These are phyloP conservation scores for Lycium barbarum DNA, from an alignment of 257 asterid genomes.

Conservation along the genomic window DNA sequence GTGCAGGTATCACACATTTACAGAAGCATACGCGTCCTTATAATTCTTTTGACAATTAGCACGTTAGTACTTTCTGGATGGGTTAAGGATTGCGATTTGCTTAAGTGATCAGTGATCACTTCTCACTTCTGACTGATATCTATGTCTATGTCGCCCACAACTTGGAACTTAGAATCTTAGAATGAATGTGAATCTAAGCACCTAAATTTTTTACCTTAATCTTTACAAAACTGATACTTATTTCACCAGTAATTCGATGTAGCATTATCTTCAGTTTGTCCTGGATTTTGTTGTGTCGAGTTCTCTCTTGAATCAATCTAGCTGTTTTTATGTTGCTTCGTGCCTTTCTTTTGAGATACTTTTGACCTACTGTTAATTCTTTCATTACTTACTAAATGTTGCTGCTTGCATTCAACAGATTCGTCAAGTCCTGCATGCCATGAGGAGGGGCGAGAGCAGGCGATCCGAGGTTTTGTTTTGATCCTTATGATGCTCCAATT, in stretches of 20 bases:
- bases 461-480: conserved; percentile 72
- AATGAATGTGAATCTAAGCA: neutral
- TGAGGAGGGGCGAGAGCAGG: conserved; percentile 69
- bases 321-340: neutral
- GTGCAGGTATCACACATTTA: neutral
- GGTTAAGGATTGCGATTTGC: conserved; percentile 8
- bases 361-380: neutral
- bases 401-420: conserved; percentile 54
- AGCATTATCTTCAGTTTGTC: neutral
- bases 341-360: neutral
- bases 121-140: neutral
- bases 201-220: neutral
- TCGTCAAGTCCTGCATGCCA: conserved; percentile 79
- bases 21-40: neutral
- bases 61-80: neutral
- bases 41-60: conserved; percentile 14
- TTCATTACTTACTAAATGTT: neutral
- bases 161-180: neutral
- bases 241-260: neutral
- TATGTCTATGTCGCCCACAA: neutral
- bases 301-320: neutral
- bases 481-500: conserved; percentile 27
- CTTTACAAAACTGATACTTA: neutral
- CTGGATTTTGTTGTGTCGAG: conserved; percentile 19
- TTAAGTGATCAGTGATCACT: neutral